Evolutionary conservation across 495 filamentous ascomycete genomes (phyloP).

Genomic region (Hypoxylon lienhwacheense): DNA sequence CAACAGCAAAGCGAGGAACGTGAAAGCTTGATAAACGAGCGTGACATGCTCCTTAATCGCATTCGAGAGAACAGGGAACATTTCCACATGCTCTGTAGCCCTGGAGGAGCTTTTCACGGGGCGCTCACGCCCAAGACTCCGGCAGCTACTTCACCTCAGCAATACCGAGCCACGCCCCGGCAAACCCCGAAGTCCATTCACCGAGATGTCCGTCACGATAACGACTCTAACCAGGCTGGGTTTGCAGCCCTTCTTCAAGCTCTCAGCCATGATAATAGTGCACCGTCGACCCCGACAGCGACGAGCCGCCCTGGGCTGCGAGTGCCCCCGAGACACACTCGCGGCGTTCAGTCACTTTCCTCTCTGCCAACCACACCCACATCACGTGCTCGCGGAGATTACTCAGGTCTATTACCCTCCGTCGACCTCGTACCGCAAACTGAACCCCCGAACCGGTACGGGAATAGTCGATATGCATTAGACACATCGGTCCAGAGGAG

Average conservation of each 20-base stretch:
- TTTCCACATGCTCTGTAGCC: slow-evolving; percentile 66
- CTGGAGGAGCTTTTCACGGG: slow-evolving; percentile 57
- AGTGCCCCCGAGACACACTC: slow-evolving; percentile 59
- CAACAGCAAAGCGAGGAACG: slow-evolving; percentile 68
- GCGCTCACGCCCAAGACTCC: slow-evolving; percentile 56
- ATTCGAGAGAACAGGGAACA: slow-evolving; percentile 88
- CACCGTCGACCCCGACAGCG: slow-evolving; percentile 58
- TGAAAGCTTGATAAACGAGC: slow-evolving; percentile 65
- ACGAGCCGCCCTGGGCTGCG: slow-evolving; percentile 47
- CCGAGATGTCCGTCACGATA: slow-evolving; percentile 43
- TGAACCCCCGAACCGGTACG: slow-evolving; percentile 49
- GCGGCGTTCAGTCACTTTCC: slow-evolving; percentile 73
- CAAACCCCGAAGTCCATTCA: slow-evolving; percentile 52
- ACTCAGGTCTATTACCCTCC: slow-evolving; percentile 54
- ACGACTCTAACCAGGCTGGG: slow-evolving; percentile 51
- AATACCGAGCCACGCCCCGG: slow-evolving; percentile 48
- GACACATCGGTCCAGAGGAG: slow-evolving; percentile 37
- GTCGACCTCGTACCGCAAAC: slow-evolving; percentile 60
- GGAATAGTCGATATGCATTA: slow-evolving; percentile 33
- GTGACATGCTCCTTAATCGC: slow-evolving; percentile 72
- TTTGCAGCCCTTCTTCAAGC: slow-evolving; percentile 79
- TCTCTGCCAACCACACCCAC: slow-evolving; percentile 79
- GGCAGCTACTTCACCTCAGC: slow-evolving; percentile 53
- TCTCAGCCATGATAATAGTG: slow-evolving; percentile 70
- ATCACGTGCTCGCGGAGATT: slow-evolving; percentile 46